Evolutionary conservation across 1,284 basidiomycete species (phyloP).

Genomic region (Gomphus sp.): DNA sequence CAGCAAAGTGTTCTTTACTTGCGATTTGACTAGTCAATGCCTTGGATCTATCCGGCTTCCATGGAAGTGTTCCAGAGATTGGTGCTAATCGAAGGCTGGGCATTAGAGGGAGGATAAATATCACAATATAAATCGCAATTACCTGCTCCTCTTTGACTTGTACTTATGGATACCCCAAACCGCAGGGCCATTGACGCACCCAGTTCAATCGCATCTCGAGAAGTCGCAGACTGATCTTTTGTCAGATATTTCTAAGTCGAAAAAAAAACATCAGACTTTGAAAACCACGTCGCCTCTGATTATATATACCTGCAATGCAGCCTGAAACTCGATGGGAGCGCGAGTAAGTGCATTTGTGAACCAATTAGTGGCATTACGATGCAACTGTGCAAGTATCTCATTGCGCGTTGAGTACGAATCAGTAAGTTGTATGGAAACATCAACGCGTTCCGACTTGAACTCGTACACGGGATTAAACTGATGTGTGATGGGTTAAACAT

Average conservation of each 20-base stretch:
- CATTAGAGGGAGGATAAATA: not conserved
- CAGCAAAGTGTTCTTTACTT: constrained; percentile 78
- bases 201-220: constrained; percentile 72
- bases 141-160: constrained; percentile 75
- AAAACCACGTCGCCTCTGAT: not conserved
- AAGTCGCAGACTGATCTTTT: constrained; percentile 56
- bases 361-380: constrained; percentile 72
- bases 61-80: constrained; percentile 44
- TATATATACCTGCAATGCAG: constrained; percentile 71
- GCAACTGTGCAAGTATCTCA: constrained; percentile 71
- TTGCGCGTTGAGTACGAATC: constrained; percentile 86
- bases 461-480: constrained; percentile 86
- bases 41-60: constrained; percentile 71
- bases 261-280: not conserved
- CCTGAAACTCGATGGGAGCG: constrained; percentile 88
- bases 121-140: constrained; percentile 11
- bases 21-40: constrained; percentile 72
- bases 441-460: constrained; percentile 72
- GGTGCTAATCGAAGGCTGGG: constrained; percentile 37
- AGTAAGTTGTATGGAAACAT: constrained; percentile 72
- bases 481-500: not conserved
- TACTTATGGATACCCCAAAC: constrained; percentile 73
- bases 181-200: constrained; percentile 84
- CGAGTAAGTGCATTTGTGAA: constrained; percentile 78
- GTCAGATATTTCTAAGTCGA: constrained; percentile 71